Conservation (phyloP, 2,329 filamentous ascomycete genomes). For the Fusarium agapanthi region DNA sequence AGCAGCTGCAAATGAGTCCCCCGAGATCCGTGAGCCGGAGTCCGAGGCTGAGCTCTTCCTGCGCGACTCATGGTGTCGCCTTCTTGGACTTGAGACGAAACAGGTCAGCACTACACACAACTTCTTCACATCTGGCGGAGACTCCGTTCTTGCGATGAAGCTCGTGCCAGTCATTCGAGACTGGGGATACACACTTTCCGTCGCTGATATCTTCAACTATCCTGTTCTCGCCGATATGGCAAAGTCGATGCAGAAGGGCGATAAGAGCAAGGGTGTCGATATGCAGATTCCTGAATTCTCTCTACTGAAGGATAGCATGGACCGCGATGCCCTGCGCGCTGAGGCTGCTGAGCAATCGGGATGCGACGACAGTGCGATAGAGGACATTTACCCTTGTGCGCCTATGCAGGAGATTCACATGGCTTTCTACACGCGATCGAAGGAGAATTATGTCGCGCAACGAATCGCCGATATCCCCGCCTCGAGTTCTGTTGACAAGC, state of each 20-base stretch:
- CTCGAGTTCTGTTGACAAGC: slow-evolving; percentile 44
- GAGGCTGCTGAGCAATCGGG: slow-evolving; percentile 47
- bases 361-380: slow-evolving; percentile 45
- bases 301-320: slow-evolving; percentile 46
- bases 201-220: slow-evolving; percentile 55
- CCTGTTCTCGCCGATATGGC: slow-evolving; percentile 58
- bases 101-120: slow-evolving; percentile 49
- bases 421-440: slow-evolving; percentile 58
- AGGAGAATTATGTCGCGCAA: slow-evolving; percentile 60
- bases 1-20: not conserved
- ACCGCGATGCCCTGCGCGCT: slow-evolving; percentile 42
- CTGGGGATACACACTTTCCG: slow-evolving; percentile 52
- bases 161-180: slow-evolving; percentile 54
- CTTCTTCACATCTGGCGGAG: slow-evolving; percentile 59
- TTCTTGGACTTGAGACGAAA: slow-evolving; percentile 47
- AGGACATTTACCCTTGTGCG: slow-evolving; percentile 63
- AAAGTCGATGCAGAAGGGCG: slow-evolving; percentile 37
- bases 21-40: slow-evolving; percentile 20
- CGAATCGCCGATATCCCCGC: slow-evolving; percentile 53
- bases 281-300: slow-evolving; percentile 49
- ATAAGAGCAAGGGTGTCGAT: slow-evolving; percentile 22
- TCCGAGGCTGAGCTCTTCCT: slow-evolving; percentile 39
- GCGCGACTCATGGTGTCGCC: slow-evolving; percentile 48
- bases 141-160: slow-evolving; percentile 61
- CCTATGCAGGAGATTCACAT: slow-evolving; percentile 63